These are phyloP conservation scores for Agrocybe praecox DNA, from an alignment of 768 basidiomycete genomes.

Conservation along the genomic window DNA sequence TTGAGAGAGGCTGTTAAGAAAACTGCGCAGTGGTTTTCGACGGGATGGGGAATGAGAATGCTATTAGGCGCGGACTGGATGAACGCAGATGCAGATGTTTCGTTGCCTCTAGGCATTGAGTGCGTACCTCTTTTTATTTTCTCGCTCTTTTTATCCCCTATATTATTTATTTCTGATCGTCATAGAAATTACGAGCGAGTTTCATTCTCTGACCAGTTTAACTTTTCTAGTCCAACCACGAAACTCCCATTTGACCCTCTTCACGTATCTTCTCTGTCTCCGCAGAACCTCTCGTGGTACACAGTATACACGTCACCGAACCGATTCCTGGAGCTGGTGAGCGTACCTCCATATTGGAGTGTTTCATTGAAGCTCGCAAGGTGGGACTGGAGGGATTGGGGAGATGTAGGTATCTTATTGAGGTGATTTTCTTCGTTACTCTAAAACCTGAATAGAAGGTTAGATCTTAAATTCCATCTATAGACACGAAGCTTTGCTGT, in stretches of 20 bases:
- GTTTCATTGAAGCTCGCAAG: constrained; percentile 76
- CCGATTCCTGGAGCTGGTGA: constrained; percentile 50
- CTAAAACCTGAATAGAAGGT: too few species aligned
- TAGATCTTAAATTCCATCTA: background rate
- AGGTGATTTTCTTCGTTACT: constrained; percentile 38
- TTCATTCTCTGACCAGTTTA: background rate
- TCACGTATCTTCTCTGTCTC: constrained; percentile 50
- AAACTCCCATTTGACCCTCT: constrained; percentile 58
- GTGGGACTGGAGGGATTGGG: constrained; percentile 62
- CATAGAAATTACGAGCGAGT: background rate
- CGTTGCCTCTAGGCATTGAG: constrained; percentile 69
- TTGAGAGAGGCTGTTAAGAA: too few species aligned
- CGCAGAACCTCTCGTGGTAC: constrained; percentile 52
- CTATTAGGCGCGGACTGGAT: constrained; percentile 72
- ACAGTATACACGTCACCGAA: constrained; percentile 62
- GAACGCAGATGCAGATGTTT: constrained; percentile 75
- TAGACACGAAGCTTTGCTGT: constrained; percentile 56
- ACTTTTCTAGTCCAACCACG: constrained; percentile 19
- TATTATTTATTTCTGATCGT: background rate
- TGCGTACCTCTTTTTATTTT: constrained; percentile 33
- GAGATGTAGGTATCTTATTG: constrained; percentile 68
- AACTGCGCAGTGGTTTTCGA: constrained; percentile 39
- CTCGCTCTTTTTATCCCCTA: constrained; percentile 1
- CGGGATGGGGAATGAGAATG: too few species aligned
- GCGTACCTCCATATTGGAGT: constrained; percentile 72